Evolutionary conservation across 2,329 filamentous ascomycete genomes (phyloP), one percentile per base, ranked within the genome.

Genomic region (Immersiporthe knoxdaviesiana): DNA sequence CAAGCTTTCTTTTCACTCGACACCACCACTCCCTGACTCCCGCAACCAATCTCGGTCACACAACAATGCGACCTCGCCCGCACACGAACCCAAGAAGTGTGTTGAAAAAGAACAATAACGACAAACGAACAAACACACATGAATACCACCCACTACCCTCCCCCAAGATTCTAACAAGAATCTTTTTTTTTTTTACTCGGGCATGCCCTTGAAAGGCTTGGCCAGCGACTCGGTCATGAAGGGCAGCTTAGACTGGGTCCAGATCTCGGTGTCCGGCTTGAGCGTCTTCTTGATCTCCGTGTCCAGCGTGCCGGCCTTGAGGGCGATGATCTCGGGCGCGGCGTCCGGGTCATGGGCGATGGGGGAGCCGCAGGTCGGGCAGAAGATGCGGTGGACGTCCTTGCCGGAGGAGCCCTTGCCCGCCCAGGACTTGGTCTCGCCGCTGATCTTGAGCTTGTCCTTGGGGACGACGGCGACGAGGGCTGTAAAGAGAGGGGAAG

Each of bases 241-340:
- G 21, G 89, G 89, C 73, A 91, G 84, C 84, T 91, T 91, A 81
- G 86, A 78, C 72, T 83, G 85, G 63, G 88, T 90, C 89, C 89
- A 91, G 80, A 91, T 91, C 81, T 91, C 89, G 73, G 87, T 89
- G 74, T 89, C 85, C 67, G 89, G 89, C 84, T 91, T 90, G 73
- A 91, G 81, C 50, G 78, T 85, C 85, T 90, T 88, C 87, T 91
- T 91, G 75, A 90, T 84, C 77, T 90, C 88, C 1, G 79, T 79
- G 74, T 87, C 86, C 65, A 91, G 82, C 30, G 88, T 88, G 69
- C 89, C 89, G 44, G 84, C 89, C 86, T 91, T 91, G 76, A 91
- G 79, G 71, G 88, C 89, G 74, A 91, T 91, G 80, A 91, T 91
- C 72, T 86, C 84, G 47, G 88, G 89, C n/a, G 88, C 88, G n/a